These are phyloP conservation scores for Symbiodinium pilosum DNA, from an alignment of 73 alveolate genomes.

Conservation along the genomic window DNA sequence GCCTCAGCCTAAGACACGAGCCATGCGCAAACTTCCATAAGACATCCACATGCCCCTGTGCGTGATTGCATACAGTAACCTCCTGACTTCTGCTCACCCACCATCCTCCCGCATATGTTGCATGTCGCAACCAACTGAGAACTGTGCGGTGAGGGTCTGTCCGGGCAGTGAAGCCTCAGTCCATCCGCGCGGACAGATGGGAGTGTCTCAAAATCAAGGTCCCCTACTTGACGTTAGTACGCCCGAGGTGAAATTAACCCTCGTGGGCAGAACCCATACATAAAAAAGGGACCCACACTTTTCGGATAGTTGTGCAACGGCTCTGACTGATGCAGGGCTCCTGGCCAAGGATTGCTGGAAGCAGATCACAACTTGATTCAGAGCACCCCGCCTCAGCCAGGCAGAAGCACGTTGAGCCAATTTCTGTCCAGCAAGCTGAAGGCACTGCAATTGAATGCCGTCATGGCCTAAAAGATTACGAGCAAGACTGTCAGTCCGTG, in stretches of 20 bases:
- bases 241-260: no score
- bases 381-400: background rate
- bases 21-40: background rate
- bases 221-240: background rate
- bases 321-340: background rate
- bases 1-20: background rate
- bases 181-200: no score
- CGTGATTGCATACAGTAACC: no score
- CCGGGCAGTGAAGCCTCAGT: conserved; percentile 22
- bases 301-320: no score
- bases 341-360: conserved; percentile 38
- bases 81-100: background rate
- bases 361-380: conserved; percentile 14
- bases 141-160: conserved; percentile 19
- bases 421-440: no score
- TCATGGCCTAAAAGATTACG: no score
- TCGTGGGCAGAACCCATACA: no score
- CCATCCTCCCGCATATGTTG: no score
- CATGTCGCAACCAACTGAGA: background rate
- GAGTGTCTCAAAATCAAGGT: no score
- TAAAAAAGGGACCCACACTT: no score
- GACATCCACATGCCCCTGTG: background rate
- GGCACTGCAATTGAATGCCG: no score
- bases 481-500: no score
- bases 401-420: background rate